Evolutionary conservation across 257 asterid species (phyloP), one percentile per base, ranked within the genome.

Genomic region (Cruciata laevipes): DNA sequence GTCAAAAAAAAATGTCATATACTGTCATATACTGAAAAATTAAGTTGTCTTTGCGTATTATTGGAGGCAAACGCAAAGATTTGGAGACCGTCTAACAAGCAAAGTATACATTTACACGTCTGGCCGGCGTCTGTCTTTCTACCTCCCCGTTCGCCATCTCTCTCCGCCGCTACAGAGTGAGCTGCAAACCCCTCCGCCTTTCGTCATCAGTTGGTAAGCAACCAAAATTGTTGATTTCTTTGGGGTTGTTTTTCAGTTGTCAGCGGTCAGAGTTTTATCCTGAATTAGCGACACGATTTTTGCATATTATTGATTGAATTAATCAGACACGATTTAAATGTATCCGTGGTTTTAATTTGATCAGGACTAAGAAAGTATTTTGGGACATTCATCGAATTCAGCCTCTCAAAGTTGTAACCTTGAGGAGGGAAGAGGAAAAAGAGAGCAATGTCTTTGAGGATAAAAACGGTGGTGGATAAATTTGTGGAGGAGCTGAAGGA

Each of bases 401-500:
- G 51, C 17, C 12, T 0, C 6, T 37, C 8, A 37, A 7, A 51
- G 57, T 6, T 51, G 57, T 51, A 51, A 51, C 24, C 21, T n/a
- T 16, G 21, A 21, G 25, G 17, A n/a, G 14, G 38, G 31, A 18
- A 8, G 63, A 6, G 61, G 58, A 25, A 58, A 14, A 51, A 14
- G 25, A 23, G 69, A 27, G 20, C n/a, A 73, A 93, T 93, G 99
- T 93, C 99, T 42, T 78, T 93, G 75, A 86, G 97, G 83, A 93
- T 93, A 78, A 93, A 93, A 77, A 76, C 89, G 51, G 97, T 93
- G 49, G 99, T 93, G 56, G 99, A 90, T 71, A 88, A 86, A 88
- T 93, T 93, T 63, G 97, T 93, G 59, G 90, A 88, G 73, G 99
- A 93, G 89, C 83, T 93, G 74, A 90, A 90, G 83, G 96, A 93